Base-by-base conservation (phyloP, 805 yeast genomes). In the Saturnispora serradocipensis region DNA sequence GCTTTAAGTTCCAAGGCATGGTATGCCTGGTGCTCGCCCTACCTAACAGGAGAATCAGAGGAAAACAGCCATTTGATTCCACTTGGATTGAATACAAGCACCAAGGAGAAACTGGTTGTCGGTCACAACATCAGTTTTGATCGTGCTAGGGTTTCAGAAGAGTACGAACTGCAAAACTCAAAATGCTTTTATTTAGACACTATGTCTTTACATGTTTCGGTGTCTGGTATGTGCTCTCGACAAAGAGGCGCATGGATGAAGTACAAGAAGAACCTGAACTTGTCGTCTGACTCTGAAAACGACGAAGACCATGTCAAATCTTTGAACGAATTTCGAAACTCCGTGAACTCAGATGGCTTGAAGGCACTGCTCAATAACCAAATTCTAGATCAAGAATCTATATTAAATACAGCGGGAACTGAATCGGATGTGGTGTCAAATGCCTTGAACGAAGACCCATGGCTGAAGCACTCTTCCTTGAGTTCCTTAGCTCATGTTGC, bases 11-110 rank as follows among this genome's bases (percentile, higher is more conserved):
- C 73, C 0, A 71, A 75, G 9, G 95, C 96, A 0, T 89, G 97
- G 96, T 93, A 90, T 62, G 81, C 83, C 0, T 93, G 99, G 99
- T 82, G 88, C 8, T 88, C 96, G 0, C 99, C 99, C 0, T 82
- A 76, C 63, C 65, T 93, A 20, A 74, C 85, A 1, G 77, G 76
- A 2, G 81, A 78, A 46, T 68, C 80, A 2, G 68, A 71, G 5
- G 58, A 65, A 2, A 76, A 82, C 30, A 59, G 61, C 15, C 95
- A 88, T 58, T 67, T 95, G 50, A 80, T 95, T 0, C 97, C 98
- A 0, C 63, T 91, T 63, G 80, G 86, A 55, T 35, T 34, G 2
- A 28, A 46, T 10, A 72, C 81, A 0, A 64, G 66, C 11, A 62
- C 63, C 2, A 3, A 15, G 15, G 34, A 30, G 13, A 49, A 44